Percentiles rank a stretch among this genome's conserved stretches.
Evolutionary conservation across 2,329 filamentous ascomycete genomes (phyloP).

Genomic region (Fonsecaea monophora): DNA sequence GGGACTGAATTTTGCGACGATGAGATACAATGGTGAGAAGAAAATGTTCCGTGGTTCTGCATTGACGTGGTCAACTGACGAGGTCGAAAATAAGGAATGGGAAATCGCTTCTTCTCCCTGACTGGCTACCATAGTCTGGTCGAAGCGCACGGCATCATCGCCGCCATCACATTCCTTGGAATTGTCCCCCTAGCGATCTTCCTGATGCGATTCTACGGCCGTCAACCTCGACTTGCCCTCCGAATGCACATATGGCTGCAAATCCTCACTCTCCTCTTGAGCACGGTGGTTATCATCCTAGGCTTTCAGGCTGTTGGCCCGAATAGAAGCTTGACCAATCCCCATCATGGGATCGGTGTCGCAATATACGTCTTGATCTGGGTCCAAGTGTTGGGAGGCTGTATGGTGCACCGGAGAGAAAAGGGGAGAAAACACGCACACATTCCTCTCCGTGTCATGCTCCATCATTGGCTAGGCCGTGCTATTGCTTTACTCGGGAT

Average conservation of each 20-base stretch:
- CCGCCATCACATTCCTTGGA: conserved; percentile 66
- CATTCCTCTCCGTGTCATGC: conserved; percentile 65
- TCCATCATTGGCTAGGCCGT: conserved; percentile 90
- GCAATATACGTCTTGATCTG: conserved; percentile 68
- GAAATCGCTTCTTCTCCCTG: conserved; percentile 68
- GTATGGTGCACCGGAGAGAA: conserved; percentile 61
- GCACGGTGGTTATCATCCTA: conserved; percentile 67
- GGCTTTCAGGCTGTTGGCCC: conserved; percentile 70
- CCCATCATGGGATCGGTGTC: conserved; percentile 71
- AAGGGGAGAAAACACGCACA: conserved; percentile 60
- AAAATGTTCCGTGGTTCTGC: background rate
- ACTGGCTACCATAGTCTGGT: conserved; percentile 65
- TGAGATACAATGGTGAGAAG: conserved; percentile 68
- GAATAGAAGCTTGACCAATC: conserved; percentile 66
- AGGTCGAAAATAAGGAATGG: conserved; percentile 61
- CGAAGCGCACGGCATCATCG: conserved; percentile 66
- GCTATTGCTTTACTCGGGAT: conserved; percentile 80
- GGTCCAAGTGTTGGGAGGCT: conserved; percentile 65
- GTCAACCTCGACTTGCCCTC: conserved; percentile 61
- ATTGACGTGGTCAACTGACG: conserved; percentile 28
- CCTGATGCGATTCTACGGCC: conserved; percentile 66
- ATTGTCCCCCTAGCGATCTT: conserved; percentile 67
- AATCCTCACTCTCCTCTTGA: conserved; percentile 64
- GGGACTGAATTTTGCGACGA: conserved; percentile 70
- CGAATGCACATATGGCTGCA: conserved; percentile 70